Evolutionary conservation across 306 rosid species (phyloP).

Genomic region (Leucaena leucocephala): DNA sequence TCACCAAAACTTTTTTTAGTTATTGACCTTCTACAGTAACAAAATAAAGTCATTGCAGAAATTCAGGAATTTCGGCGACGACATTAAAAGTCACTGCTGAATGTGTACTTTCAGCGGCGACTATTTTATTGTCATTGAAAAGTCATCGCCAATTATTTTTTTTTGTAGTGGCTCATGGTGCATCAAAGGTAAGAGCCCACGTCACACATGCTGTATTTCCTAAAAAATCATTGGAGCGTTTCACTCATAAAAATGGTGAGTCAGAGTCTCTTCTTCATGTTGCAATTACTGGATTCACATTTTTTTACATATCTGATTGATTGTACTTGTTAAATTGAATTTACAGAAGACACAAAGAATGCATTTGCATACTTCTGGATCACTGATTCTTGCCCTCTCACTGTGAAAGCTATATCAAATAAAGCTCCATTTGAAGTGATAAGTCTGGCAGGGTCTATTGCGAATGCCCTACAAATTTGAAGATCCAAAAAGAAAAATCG

Average conservation of each 20-base stretch:
- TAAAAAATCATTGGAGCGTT: conserved; percentile 75
- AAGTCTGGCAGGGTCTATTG: conserved; percentile 90
- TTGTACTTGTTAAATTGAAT: conserved; percentile 27
- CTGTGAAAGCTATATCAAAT: conserved; percentile 72
- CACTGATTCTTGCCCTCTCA: conserved; percentile 91
- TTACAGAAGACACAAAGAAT: conserved; percentile 48
- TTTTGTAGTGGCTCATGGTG: conserved; percentile 87
- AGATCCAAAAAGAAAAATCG: neutral
- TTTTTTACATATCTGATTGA: conserved; percentile 5
- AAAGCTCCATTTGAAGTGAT: conserved; percentile 86
- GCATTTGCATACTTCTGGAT: conserved; percentile 90
- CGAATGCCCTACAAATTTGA: conserved; percentile 80
- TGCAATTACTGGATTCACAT: neutral
- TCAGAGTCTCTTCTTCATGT: neutral
- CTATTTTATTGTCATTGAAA: no score
- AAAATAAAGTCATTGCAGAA: no score
- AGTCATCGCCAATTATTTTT: no score
- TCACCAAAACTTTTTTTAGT: no score
- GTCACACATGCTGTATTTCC: conserved; percentile 97
- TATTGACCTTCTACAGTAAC: no score
- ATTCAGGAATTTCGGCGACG: no score
- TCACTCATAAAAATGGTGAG: conserved; percentile 74
- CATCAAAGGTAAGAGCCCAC: conserved; percentile 87
- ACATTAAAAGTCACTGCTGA: no score
- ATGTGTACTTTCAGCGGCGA: no score